A percentile compares a stretch with the other conserved stretches of the same genome.
These are phyloP conservation scores for Blumeriella jaapii DNA, from an alignment of 2,329 filamentous ascomycete genomes.

Conservation along the genomic window DNA sequence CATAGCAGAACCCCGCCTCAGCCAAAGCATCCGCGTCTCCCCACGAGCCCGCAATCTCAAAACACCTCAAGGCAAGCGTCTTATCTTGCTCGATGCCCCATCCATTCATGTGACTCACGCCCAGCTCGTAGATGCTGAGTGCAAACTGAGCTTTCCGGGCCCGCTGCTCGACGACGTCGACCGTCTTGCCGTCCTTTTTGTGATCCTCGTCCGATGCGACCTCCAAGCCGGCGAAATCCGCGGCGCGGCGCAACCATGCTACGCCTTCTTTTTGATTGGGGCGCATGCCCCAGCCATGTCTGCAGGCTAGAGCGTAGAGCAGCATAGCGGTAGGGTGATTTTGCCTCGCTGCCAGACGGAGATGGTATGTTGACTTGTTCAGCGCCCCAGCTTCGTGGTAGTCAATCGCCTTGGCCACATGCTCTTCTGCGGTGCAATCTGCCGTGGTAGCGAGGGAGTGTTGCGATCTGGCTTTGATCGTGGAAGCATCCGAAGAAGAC, in stretches of 20 bases:
- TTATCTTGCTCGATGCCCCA: constrained; percentile 97
- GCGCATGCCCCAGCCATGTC: constrained; percentile 97
- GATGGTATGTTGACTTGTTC: constrained; percentile 91
- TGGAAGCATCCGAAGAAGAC: constrained; percentile 22
- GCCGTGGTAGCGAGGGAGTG: constrained; percentile 43
- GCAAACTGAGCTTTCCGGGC: constrained; percentile 88
- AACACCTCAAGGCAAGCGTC: constrained; percentile 74
- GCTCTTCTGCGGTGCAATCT: constrained; percentile 74
- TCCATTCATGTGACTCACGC: constrained; percentile 93
- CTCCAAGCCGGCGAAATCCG: constrained; percentile 71
- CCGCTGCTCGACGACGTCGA: constrained; percentile 60
- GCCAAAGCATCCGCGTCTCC: constrained; percentile 89
- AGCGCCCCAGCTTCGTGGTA: constrained; percentile 79
- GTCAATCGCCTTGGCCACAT: constrained; percentile 80
- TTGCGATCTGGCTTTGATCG: constrained; percentile 33
- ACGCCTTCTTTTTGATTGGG: constrained; percentile 84
- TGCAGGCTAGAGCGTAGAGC: constrained; percentile 84
- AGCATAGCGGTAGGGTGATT: constrained; percentile 91
- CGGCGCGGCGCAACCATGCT: constrained; percentile 82
- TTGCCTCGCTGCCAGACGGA: constrained; percentile 76
- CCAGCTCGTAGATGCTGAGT: constrained; percentile 89
- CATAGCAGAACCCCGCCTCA: constrained; percentile 93
- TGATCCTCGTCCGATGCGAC: constrained; percentile 71
- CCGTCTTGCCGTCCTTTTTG: constrained; percentile 47
- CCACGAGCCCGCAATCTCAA: constrained; percentile 93